These are phyloP conservation scores for Cryptosporidium ryanae DNA, from an alignment of 169 alveolate genomes.

Conservation along the genomic window DNA sequence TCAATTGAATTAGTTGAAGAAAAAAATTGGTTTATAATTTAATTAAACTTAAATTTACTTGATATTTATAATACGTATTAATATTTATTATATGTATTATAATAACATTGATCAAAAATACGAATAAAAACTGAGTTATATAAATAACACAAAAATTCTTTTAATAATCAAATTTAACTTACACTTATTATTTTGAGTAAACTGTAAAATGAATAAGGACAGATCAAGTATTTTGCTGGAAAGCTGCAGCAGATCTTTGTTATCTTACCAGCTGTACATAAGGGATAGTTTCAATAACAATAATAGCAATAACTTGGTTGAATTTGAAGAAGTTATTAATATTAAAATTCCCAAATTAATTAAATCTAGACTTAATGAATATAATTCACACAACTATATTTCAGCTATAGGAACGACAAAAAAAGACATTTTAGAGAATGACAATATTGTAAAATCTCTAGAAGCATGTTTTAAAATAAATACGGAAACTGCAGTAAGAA, in stretches of 20 bases:
- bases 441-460: slow-evolving; percentile 24
- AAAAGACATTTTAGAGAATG: neutral
- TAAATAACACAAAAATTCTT: too few species aligned
- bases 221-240: slow-evolving; percentile 28
- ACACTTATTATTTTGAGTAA: neutral
- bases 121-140: too few species aligned
- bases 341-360: slow-evolving; percentile 20
- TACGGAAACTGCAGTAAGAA: slow-evolving; percentile 1
- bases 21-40: too few species aligned
- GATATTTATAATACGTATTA: too few species aligned
- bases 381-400: neutral
- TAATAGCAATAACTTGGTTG: neutral
- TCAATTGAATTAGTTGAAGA: too few species aligned
- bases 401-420: slow-evolving; percentile 1
- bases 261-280: slow-evolving; percentile 42
- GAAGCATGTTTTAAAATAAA: slow-evolving; percentile 9
- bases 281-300: slow-evolving; percentile 2
- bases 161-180: too few species aligned
- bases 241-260: slow-evolving; percentile 43
- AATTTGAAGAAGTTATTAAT: slow-evolving; percentile 13
- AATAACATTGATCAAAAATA: too few species aligned
- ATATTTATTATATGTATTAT: too few species aligned
- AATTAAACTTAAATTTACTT: too few species aligned
- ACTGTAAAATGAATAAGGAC: slow-evolving; percentile 31
- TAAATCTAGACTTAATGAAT: slow-evolving; percentile 20